Conservation (phyloP, 306 rosid genomes). For the Cicer arietinum region DNA sequence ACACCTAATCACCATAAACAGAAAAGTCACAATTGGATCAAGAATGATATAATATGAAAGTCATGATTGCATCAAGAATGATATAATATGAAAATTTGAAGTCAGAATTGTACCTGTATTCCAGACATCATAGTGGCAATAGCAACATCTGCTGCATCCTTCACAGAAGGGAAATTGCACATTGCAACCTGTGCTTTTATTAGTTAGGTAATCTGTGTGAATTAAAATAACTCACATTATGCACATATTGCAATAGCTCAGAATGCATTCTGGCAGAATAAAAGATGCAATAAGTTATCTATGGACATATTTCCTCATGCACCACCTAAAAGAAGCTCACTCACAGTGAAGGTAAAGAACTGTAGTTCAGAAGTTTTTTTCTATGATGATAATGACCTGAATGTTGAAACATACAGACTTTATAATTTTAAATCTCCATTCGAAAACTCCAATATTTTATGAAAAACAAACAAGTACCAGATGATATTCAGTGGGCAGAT, state of each 20-base stretch:
- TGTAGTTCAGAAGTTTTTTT: slow-evolving; percentile 18
- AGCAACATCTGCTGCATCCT: slow-evolving; percentile 97
- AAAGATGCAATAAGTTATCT: slow-evolving; percentile 10
- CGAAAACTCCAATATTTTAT: neutral
- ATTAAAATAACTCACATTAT: slow-evolving; percentile 32
- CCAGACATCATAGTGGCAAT: slow-evolving; percentile 92
- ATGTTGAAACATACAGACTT: slow-evolving; percentile 25
- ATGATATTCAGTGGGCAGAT: neutral
- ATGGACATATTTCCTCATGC: slow-evolving; percentile 16
- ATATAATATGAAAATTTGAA: slow-evolving; percentile 26
- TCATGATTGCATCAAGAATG: slow-evolving; percentile 29
- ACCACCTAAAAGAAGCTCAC: slow-evolving; percentile 28
- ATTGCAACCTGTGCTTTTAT: slow-evolving; percentile 79
- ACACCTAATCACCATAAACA: slow-evolving; percentile 64
- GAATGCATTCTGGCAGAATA: slow-evolving; percentile 33
- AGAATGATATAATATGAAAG: slow-evolving; percentile 8
- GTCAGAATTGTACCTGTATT: slow-evolving; percentile 72
- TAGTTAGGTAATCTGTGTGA: slow-evolving; percentile 31
- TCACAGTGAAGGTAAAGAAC: slow-evolving; percentile 11
- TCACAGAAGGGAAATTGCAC: slow-evolving; percentile 92
- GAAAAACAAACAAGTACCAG: slow-evolving; percentile 13
- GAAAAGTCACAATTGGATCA: slow-evolving; percentile 29
- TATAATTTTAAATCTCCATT: neutral
- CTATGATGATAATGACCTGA: slow-evolving; percentile 6
- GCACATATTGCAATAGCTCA: slow-evolving; percentile 32